These are phyloP conservation scores for Aspergillus tubingensis DNA, from an alignment of 2,329 filamentous ascomycete genomes.

Conservation along the genomic window DNA sequence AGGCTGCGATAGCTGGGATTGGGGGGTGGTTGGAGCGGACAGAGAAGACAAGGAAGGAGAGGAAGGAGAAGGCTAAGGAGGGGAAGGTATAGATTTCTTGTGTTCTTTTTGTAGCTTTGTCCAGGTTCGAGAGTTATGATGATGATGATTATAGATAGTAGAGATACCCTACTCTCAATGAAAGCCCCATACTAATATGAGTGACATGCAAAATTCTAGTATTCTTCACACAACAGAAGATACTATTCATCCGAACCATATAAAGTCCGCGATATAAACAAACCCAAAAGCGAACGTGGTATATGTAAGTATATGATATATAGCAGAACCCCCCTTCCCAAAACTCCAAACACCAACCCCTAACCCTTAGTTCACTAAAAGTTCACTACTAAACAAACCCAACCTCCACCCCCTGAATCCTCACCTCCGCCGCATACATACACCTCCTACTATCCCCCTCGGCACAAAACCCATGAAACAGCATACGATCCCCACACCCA, in stretches of 20 bases:
- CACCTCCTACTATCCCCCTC: constrained; percentile 24
- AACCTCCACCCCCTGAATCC: constrained; percentile 22
- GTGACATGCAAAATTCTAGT: no score
- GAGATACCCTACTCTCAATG: constrained; percentile 7
- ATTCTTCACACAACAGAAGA: no score
- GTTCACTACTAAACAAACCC: constrained; percentile 8
- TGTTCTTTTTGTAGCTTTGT: neutral
- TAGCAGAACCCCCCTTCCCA: no score
- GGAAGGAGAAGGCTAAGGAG: constrained; percentile 4
- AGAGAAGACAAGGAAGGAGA: constrained; percentile 27
- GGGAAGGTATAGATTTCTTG: neutral
- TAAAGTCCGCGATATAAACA: no score
- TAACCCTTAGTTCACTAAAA: no score
- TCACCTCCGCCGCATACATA: constrained; percentile 33
- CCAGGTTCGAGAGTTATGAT: neutral
- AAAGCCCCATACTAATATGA: neutral
- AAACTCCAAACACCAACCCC: no score
- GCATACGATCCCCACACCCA: constrained; percentile 33
- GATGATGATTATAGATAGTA: constrained; percentile 2
- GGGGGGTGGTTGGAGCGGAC: constrained; percentile 34
- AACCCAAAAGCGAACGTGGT: no score
- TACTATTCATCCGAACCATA: no score
- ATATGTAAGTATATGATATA: no score
- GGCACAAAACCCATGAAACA: constrained; percentile 36
- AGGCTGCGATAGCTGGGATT: constrained; percentile 33